phyloP scores from a whole-genome alignment of 139 green algal species.

The Coelastrella sp. region DNA sequence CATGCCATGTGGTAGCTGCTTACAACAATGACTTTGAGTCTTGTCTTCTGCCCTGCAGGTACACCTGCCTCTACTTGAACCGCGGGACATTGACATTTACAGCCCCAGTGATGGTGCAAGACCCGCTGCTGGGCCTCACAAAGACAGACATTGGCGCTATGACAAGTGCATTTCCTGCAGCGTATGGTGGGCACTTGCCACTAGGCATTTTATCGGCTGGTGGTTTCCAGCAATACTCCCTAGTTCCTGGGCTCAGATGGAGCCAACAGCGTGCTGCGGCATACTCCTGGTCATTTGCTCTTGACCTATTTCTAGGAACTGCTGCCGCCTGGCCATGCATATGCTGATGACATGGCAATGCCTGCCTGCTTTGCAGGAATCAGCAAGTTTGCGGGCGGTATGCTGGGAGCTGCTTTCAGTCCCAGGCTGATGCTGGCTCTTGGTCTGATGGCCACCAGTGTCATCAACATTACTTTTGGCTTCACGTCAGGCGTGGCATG shows the following conservation, averaged over 20 bases:
- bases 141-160: slow-evolving; percentile 85
- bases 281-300: no score
- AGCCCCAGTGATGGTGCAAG: slow-evolving; percentile 66
- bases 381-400: slow-evolving; percentile 67
- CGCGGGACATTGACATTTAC: slow-evolving; percentile 67
- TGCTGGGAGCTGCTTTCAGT: slow-evolving; percentile 84
- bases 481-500: slow-evolving; percentile 34
- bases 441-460: slow-evolving; percentile 87
- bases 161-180: slow-evolving; percentile 94
- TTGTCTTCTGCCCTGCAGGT: slow-evolving; percentile 18
- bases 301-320: no score
- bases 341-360: background rate
- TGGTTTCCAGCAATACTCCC: background rate
- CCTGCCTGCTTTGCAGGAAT: slow-evolving; percentile 21
- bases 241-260: background rate
- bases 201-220: background rate
- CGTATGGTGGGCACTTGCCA: slow-evolving; percentile 66
- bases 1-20: background rate
- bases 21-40: background rate
- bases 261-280: background rate
- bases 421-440: slow-evolving; percentile 84
- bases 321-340: no score
- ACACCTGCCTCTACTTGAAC: slow-evolving; percentile 69
- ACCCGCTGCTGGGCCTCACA: slow-evolving; percentile 43
- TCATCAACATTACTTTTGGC: slow-evolving; percentile 92